phyloP scores from a whole-genome alignment of 116 monocot species.

The Papilionanthe hybrid region DNA sequence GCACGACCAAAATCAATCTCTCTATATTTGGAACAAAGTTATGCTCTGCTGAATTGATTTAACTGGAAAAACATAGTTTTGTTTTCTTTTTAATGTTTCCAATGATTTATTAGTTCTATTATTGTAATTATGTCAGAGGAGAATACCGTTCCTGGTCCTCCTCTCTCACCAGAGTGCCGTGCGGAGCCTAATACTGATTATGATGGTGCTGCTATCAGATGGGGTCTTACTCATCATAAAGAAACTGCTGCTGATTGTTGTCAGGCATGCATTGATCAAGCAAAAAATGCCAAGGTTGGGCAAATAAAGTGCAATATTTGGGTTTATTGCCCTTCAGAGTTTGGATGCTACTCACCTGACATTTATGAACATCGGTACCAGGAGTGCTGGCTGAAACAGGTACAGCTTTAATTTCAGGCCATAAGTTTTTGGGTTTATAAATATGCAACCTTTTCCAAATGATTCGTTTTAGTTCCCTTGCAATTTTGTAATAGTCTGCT shows the following conservation, averaged over 20 bases:
- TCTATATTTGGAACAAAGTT: not conserved
- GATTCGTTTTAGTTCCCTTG: not conserved
- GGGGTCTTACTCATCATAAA: slow-evolving; percentile 82
- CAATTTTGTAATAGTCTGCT: not conserved
- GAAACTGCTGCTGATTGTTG: slow-evolving; percentile 85
- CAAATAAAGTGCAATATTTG: slow-evolving; percentile 84
- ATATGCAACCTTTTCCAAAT: not conserved
- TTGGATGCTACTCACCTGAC: slow-evolving; percentile 77
- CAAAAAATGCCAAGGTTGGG: slow-evolving; percentile 52
- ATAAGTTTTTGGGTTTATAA: not conserved
- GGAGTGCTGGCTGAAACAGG: slow-evolving; percentile 92
- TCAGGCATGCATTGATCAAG: slow-evolving; percentile 81
- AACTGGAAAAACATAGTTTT: not conserved
- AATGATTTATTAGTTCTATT: not conserved
- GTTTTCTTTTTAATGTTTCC: not conserved
- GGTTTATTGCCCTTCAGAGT: slow-evolving; percentile 82
- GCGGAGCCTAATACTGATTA: slow-evolving; percentile 73
- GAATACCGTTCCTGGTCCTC: slow-evolving; percentile 52
- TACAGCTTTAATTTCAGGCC: slow-evolving; percentile 12
- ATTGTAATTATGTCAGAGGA: slow-evolving; percentile 25
- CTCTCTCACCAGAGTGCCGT: slow-evolving; percentile 59
- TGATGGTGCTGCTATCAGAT: slow-evolving; percentile 68
- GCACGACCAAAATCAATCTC: not conserved
- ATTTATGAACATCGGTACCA: slow-evolving; percentile 76
- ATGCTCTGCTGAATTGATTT: not conserved